Conservation (phyloP, 352 stramenopile species). For the Peronosclerospora sorghi region DNA sequence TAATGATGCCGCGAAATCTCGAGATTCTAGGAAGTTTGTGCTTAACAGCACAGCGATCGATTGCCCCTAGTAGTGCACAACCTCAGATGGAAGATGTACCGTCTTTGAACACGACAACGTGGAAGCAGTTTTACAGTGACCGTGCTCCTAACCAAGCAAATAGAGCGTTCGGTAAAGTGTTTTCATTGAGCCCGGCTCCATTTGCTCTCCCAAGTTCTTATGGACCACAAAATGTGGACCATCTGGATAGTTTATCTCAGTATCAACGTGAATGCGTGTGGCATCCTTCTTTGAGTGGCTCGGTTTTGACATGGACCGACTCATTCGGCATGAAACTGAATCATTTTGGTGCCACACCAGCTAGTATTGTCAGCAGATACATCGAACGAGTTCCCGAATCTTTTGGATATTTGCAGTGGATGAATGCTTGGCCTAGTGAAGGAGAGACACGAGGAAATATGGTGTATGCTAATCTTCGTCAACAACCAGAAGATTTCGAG, state of each 20-base stretch:
- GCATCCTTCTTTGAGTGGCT: slow-evolving; percentile 18
- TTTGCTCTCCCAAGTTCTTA: slow-evolving; percentile 7
- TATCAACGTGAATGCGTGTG: slow-evolving; percentile 25
- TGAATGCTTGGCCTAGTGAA: slow-evolving; percentile 24
- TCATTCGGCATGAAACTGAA: slow-evolving; percentile 13
- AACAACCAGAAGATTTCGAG: slow-evolving; percentile 15
- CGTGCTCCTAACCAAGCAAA: slow-evolving; percentile 1
- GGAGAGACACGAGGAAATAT: slow-evolving; percentile 28
- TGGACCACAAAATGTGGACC: slow-evolving; percentile 8
- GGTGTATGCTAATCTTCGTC: slow-evolving; percentile 27
- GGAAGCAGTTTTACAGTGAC: slow-evolving; percentile 13
- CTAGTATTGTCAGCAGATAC: slow-evolving; percentile 21
- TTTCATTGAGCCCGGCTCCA: slow-evolving; percentile 7
- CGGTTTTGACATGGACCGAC: slow-evolving; percentile 21
- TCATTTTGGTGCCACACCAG: slow-evolving; percentile 23
- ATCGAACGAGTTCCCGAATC: slow-evolving; percentile 16
- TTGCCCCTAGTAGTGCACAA: slow-evolving; percentile 7
- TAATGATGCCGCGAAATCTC: slow-evolving; percentile 27
- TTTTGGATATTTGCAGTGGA: slow-evolving; percentile 27
- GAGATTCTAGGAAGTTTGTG: slow-evolving; percentile 29
- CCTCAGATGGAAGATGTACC: slow-evolving; percentile 5
- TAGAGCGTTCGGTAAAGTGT: slow-evolving; percentile 1
- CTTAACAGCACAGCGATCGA: slow-evolving; percentile 21
- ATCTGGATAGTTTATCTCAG: slow-evolving; percentile 8
- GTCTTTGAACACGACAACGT: slow-evolving; percentile 2